Percentiles rank a stretch among this genome's conserved stretches.
These are phyloP conservation scores for Physaria fendleri DNA, from an alignment of 345 rosid species.

Conservation along the genomic window DNA sequence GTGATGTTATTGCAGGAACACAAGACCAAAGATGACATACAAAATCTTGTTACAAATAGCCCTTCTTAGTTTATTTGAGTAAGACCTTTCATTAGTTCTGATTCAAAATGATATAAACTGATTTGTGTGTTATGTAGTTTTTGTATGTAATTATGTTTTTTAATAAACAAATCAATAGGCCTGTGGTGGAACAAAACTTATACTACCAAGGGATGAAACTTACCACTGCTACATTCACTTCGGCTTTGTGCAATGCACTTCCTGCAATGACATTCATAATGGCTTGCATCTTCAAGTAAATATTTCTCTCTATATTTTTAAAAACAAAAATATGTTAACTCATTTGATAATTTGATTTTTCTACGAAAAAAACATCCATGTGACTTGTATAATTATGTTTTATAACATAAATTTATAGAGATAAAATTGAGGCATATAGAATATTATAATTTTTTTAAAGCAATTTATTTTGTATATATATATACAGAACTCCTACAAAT, in stretches of 20 bases:
- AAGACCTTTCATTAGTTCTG: slow-evolving; percentile 15
- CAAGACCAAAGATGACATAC: slow-evolving; percentile 64
- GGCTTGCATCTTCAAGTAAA: slow-evolving; percentile 56
- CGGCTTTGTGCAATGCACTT: slow-evolving; percentile 59
- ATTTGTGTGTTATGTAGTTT: not conserved
- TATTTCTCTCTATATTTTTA: not conserved
- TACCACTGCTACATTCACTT: slow-evolving; percentile 66
- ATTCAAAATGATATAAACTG: not conserved
- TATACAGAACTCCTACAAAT: too few relatives aligned
- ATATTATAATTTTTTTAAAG: too few relatives aligned
- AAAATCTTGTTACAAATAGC: slow-evolving; percentile 53
- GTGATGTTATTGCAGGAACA: slow-evolving; percentile 44
- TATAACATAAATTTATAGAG: too few relatives aligned
- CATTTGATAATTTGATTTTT: too few relatives aligned
- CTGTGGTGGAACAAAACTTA: slow-evolving; percentile 37
- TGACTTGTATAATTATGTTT: too few relatives aligned
- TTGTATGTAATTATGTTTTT: not conserved
- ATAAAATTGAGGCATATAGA: too few relatives aligned
- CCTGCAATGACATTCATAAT: slow-evolving; percentile 62
- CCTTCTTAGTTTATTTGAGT: slow-evolving; percentile 67
- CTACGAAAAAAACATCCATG: too few relatives aligned
- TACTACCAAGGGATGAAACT: slow-evolving; percentile 63
- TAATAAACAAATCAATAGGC: slow-evolving; percentile 14
- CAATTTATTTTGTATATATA: too few relatives aligned
- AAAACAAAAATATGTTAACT: too few relatives aligned